Conservation (phyloP, 2,329 filamentous ascomycete species). For the Aspergillus vadensis region DNA sequence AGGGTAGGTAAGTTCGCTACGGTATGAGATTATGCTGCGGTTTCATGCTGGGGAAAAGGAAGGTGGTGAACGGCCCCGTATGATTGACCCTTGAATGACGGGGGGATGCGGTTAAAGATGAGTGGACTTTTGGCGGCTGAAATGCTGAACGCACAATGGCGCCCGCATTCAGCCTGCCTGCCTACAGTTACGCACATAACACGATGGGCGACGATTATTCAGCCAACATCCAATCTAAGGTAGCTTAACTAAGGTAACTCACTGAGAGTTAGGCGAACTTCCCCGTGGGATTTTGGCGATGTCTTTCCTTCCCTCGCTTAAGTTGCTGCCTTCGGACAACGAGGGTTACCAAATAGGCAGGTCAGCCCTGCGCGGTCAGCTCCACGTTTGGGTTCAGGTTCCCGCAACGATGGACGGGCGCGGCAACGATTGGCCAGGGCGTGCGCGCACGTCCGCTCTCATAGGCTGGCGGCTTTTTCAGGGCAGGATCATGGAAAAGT, state of each 20-base stretch:
- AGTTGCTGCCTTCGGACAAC: constrained; percentile 6
- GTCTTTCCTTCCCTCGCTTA: constrained; percentile 1
- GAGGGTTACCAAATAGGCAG: background rate
- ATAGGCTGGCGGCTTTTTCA: background rate
- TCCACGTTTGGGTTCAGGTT: constrained; percentile 4
- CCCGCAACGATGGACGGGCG: background rate
- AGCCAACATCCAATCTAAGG: background rate
- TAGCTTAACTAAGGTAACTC: background rate
- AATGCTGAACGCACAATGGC: constrained; percentile 12
- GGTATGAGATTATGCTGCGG: background rate
- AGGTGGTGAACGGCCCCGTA: background rate
- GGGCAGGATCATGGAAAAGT: background rate
- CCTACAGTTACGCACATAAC: too few species aligned
- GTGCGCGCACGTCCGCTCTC: background rate
- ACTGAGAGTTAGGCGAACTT: constrained; percentile 4
- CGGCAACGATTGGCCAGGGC: constrained; percentile 1
- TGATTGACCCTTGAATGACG: constrained; percentile 2
- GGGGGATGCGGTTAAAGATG: background rate
- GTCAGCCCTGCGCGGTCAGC: constrained; percentile 7
- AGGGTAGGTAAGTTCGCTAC: background rate
- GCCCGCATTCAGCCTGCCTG: constrained; percentile 6
- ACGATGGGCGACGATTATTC: background rate
- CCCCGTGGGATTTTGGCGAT: constrained; percentile 10
- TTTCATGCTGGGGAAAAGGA: background rate
- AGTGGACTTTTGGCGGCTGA: constrained; percentile 7